Evolutionary conservation across 1,139 yeast genomes (phyloP).

Genomic region (Suhomyces yuchorum): DNA sequence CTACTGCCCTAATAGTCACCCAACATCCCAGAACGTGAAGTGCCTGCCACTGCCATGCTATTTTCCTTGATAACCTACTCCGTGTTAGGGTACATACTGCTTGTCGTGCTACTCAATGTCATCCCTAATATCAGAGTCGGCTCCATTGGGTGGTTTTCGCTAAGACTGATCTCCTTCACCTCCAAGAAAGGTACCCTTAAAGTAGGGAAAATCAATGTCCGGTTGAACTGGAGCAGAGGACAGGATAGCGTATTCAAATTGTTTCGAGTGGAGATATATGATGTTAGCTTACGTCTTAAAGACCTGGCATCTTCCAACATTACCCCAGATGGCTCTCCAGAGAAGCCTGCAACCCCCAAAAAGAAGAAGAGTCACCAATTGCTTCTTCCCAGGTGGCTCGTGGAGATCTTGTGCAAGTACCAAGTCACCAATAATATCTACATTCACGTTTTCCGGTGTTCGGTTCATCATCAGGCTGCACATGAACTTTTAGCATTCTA

Average conservation of each 20-base stretch:
- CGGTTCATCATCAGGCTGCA: slow-evolving; percentile 23
- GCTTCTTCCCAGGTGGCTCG: slow-evolving; percentile 16
- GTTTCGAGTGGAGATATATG: slow-evolving; percentile 33
- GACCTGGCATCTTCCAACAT: neutral
- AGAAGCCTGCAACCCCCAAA: neutral
- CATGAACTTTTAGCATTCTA: slow-evolving; percentile 22
- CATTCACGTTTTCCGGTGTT: slow-evolving; percentile 31
- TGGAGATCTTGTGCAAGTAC: slow-evolving; percentile 17
- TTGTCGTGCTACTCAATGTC: slow-evolving; percentile 29
- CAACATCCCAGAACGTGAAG: too few species aligned
- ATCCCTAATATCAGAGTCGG: slow-evolving; percentile 39
- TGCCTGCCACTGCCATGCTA: slow-evolving; percentile 1
- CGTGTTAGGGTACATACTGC: slow-evolving; percentile 20
- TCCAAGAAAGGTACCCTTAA: slow-evolving; percentile 20
- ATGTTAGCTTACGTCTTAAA: slow-evolving; percentile 23
- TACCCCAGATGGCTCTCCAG: neutral
- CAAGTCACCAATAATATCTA: slow-evolving; percentile 35
- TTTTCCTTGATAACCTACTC: slow-evolving; percentile 1
- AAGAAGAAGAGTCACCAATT: slow-evolving; percentile 9
- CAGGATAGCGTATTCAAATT: slow-evolving; percentile 34
- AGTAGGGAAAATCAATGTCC: slow-evolving; percentile 27
- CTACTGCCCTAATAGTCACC: neutral
- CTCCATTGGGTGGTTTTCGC: slow-evolving; percentile 41
- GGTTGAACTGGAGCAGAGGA: slow-evolving; percentile 30
- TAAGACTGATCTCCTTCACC: slow-evolving; percentile 32